Percentiles rank a stretch among this genome's conserved stretches.
Conservation (phyloP, 495 filamentous ascomycete species). For the Neurospora intermedia region DNA sequence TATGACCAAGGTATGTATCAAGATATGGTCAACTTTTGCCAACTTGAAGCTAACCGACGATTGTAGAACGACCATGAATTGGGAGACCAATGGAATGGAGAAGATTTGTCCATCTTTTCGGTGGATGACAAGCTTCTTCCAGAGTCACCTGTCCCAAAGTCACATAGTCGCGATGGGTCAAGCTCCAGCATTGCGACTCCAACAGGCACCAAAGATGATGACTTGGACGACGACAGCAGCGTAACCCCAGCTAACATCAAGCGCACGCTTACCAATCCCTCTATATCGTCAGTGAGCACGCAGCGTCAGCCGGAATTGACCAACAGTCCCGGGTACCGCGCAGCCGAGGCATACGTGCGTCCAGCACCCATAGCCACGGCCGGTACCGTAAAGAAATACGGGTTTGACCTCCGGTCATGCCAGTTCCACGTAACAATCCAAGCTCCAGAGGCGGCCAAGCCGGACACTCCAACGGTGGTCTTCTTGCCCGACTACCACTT, state of each 20-base stretch:
- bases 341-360: conserved; percentile 83
- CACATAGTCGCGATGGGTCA: conserved; percentile 22
- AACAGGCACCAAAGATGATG: neutral
- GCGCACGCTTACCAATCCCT: conserved; percentile 56
- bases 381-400: conserved; percentile 54
- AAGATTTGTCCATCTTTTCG: conserved; percentile 87
- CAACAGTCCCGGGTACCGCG: conserved; percentile 62
- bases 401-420: conserved; percentile 69
- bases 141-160: conserved; percentile 33
- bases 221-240: conserved; percentile 39
- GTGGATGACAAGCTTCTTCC: conserved; percentile 66
- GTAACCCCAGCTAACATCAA: conserved; percentile 64
- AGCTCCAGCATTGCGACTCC: neutral
- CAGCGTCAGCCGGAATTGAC: conserved; percentile 42
- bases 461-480: conserved; percentile 66
- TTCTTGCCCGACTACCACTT: conserved; percentile 93
- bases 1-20: conserved; percentile 47
- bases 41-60: neutral
- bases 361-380: conserved; percentile 69
- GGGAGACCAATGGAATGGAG: conserved; percentile 96
- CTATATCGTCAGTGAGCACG: conserved; percentile 51
- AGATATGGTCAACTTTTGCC: neutral
- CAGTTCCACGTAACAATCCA: conserved; percentile 59
- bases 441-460: conserved; percentile 37
- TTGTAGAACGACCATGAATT: conserved; percentile 71